phyloP scores from a whole-genome alignment of 179 eudicot species.

The Vitellaria paradoxa region DNA sequence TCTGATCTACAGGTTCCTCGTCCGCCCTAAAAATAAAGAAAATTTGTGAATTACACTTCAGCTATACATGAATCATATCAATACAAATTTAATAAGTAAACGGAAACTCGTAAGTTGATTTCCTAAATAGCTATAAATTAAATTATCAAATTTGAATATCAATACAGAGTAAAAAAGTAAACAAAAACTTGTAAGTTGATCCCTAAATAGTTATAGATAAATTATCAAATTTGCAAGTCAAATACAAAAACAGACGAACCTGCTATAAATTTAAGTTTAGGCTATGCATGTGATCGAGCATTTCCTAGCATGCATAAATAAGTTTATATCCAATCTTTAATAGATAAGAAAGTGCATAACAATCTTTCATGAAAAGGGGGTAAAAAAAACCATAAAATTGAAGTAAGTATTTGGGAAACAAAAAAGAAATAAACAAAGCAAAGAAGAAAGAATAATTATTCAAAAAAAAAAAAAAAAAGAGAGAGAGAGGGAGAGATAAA shows the following conservation, averaged over 20 bases:
- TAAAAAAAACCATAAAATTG: neutral
- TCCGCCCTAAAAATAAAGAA: conserved; percentile 37
- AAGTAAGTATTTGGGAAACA: neutral
- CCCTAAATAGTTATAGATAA: neutral
- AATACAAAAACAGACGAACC: neutral
- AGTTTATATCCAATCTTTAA: too few relatives aligned
- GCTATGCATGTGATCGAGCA: neutral
- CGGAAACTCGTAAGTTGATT: neutral
- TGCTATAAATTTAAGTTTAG: neutral
- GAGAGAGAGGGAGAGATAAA: too few relatives aligned
- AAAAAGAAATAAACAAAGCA: neutral
- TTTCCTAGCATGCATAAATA: neutral
- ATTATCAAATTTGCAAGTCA: neutral
- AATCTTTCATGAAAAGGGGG: neutral
- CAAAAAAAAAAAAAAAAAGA: too few relatives aligned
- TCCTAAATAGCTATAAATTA: neutral
- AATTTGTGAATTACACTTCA: neutral
- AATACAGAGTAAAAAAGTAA: neutral
- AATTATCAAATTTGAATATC: neutral
- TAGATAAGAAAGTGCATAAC: neutral
- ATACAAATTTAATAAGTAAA: neutral
- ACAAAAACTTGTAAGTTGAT: neutral
- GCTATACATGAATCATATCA: neutral
- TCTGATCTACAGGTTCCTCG: conserved; percentile 49
- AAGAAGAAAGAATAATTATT: neutral